A percentile compares a stretch with the other conserved stretches of the same genome.
phyloP scores from a whole-genome alignment of 164 flowering plant species.

The Cinnamomum chago region DNA sequence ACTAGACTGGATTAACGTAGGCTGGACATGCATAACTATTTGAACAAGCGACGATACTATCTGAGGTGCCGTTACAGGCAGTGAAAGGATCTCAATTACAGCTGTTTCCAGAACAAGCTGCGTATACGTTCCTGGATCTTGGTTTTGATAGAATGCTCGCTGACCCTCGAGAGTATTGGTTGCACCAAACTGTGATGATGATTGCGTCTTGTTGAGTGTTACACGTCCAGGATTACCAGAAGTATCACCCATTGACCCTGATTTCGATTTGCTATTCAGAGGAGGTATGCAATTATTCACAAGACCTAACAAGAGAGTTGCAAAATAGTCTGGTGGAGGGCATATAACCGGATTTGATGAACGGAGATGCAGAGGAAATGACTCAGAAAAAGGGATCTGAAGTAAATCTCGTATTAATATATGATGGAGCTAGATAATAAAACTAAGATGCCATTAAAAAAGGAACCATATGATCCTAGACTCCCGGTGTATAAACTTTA shows the following conservation, averaged over 20 bases:
- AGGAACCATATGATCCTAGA: background rate
- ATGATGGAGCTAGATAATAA: conserved; percentile 2
- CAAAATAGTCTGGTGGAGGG: conserved; percentile 93
- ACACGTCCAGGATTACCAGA: conserved; percentile 42
- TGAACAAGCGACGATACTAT: conserved; percentile 86
- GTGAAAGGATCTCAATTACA: conserved; percentile 87
- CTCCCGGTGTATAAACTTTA: background rate
- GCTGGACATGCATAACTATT: conserved; percentile 82
- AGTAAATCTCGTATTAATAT: conserved; percentile 12
- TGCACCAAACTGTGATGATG: conserved; percentile 50
- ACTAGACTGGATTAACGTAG: conserved; percentile 83
- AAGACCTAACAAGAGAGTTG: conserved; percentile 66
- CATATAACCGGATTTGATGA: conserved; percentile 64
- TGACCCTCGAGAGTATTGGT: conserved; percentile 59
- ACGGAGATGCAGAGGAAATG: conserved; percentile 77
- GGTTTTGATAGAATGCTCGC: conserved; percentile 86
- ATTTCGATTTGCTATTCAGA: conserved; percentile 54
- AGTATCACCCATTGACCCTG: conserved; percentile 51
- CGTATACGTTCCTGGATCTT: conserved; percentile 96
- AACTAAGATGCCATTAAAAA: background rate
- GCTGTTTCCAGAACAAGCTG: conserved; percentile 95
- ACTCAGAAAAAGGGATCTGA: conserved; percentile 95
- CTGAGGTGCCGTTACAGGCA: conserved; percentile 81
- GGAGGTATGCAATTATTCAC: conserved; percentile 92
- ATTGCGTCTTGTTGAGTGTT: conserved; percentile 46